phyloP scores from a whole-genome alignment of 306 rosid genomes.

The Lithocarpus polystachyus region DNA sequence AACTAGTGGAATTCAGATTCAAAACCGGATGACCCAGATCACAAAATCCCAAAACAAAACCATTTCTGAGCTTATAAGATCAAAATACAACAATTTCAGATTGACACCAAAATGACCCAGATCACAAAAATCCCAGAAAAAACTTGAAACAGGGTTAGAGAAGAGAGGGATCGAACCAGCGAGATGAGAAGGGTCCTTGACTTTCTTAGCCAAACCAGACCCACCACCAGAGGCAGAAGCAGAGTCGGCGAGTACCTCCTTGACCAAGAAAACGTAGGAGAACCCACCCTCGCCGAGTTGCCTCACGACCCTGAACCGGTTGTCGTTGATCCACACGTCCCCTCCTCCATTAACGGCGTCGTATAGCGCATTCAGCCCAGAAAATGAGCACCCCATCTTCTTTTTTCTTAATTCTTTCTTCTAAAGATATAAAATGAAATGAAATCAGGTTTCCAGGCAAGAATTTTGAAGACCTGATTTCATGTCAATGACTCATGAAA shows the following conservation, averaged over 20 bases:
- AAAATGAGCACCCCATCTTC: constrained; percentile 90
- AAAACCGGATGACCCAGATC: constrained; percentile 30
- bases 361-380: constrained; percentile 84
- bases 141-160: background rate
- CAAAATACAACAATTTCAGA: background rate
- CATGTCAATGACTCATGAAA: constrained; percentile 22
- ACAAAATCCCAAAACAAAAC: background rate
- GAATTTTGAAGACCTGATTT: constrained; percentile 51
- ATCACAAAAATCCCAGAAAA: background rate
- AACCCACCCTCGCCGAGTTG: constrained; percentile 99
- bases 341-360: constrained; percentile 95
- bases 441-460: constrained; percentile 39
- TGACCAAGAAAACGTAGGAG: constrained; percentile 80
- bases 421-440: background rate
- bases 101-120: background rate
- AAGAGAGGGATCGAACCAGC: constrained; percentile 54
- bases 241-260: constrained; percentile 59
- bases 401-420: background rate
- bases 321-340: constrained; percentile 97
- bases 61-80: background rate
- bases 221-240: constrained; percentile 33
- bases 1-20: background rate
- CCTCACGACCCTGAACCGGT: constrained; percentile 77
- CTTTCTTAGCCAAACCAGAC: constrained; percentile 61
- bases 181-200: constrained; percentile 71